Evolutionary conservation across 306 rosid species (phyloP).

Genomic region (Acmispon strigosus): DNA sequence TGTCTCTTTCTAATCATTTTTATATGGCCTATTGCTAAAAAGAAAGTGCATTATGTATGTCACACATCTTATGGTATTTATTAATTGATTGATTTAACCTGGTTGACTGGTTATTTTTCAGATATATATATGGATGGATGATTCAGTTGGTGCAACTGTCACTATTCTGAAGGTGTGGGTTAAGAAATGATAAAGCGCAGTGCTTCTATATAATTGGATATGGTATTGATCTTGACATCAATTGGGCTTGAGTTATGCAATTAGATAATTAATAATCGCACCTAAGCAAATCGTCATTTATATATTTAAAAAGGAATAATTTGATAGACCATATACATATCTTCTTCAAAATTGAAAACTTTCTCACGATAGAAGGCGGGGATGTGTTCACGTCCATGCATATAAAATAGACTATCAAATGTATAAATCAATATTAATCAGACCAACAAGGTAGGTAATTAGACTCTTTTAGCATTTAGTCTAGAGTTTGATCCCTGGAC

Average conservation of each 20-base stretch:
- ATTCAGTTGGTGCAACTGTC: not conserved
- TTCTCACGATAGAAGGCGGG: too few relatives aligned
- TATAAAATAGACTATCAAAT: not conserved
- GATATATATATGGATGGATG: not conserved
- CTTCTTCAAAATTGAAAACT: not conserved
- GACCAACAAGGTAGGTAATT: too few relatives aligned
- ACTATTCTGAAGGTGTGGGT: not conserved
- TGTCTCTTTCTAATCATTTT: conserved; percentile 5
- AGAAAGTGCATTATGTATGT: conserved; percentile 4
- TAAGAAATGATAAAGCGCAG: too few relatives aligned
- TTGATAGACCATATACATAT: too few relatives aligned
- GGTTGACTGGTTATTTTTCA: not conserved
- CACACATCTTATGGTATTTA: not conserved
- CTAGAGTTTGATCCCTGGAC: too few relatives aligned
- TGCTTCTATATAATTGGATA: too few relatives aligned
- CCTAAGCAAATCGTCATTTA: too few relatives aligned
- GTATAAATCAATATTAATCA: not conserved
- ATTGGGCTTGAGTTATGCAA: too few relatives aligned
- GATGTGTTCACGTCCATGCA: not conserved
- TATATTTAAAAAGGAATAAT: too few relatives aligned
- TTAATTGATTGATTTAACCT: not conserved
- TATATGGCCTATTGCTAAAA: conserved; percentile 15
- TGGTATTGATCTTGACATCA: too few relatives aligned
- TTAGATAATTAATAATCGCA: too few relatives aligned
- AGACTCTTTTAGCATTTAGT: too few relatives aligned